A percentile compares a stretch with the other conserved stretches of the same genome.
These are phyloP conservation scores for Talaromyces sp. DNA, from an alignment of 2,329 filamentous ascomycete genomes.

Conservation along the genomic window DNA sequence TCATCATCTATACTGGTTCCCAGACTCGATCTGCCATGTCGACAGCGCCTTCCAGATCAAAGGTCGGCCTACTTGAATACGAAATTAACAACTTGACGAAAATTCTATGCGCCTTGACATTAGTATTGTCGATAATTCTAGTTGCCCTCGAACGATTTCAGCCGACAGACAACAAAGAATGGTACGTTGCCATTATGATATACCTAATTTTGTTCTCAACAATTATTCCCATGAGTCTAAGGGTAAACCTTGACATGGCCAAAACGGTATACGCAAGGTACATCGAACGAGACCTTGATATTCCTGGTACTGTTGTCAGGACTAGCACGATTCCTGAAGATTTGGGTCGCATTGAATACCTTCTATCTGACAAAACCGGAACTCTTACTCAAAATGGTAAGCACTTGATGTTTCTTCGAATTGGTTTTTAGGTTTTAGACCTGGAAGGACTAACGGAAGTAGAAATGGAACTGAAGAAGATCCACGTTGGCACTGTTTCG, in stretches of 20 bases:
- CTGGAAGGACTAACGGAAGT: slow-evolving; percentile 18
- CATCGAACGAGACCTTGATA: slow-evolving; percentile 86
- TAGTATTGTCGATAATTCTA: slow-evolving; percentile 79
- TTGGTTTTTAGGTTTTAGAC: not conserved
- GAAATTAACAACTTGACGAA: slow-evolving; percentile 98
- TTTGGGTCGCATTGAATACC: slow-evolving; percentile 88
- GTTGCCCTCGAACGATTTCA: slow-evolving; percentile 83
- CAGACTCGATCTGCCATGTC: slow-evolving; percentile 93
- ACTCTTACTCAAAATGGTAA: slow-evolving; percentile 84
- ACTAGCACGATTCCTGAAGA: slow-evolving; percentile 98
- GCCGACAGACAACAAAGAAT: slow-evolving; percentile 50
- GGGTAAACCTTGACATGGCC: slow-evolving; percentile 94
- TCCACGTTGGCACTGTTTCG: slow-evolving; percentile 95
- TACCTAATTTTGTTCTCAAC: slow-evolving; percentile 98
- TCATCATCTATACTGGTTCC: slow-evolving; percentile 89
- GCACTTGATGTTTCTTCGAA: slow-evolving; percentile 16
- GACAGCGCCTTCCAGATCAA: slow-evolving; percentile 85
- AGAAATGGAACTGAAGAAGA: slow-evolving; percentile 98
- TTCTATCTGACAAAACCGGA: slow-evolving; percentile 97
- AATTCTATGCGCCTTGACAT: slow-evolving; percentile 83
- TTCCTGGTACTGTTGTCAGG: slow-evolving; percentile 85
- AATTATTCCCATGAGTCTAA: slow-evolving; percentile 93
- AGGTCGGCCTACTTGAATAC: slow-evolving; percentile 86
- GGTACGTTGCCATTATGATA: slow-evolving; percentile 98
- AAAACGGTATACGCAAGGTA: slow-evolving; percentile 96